Evolutionary conservation across 2,329 filamentous ascomycete species (phyloP).

Genomic region (Pseudofabraea citricarpa): DNA sequence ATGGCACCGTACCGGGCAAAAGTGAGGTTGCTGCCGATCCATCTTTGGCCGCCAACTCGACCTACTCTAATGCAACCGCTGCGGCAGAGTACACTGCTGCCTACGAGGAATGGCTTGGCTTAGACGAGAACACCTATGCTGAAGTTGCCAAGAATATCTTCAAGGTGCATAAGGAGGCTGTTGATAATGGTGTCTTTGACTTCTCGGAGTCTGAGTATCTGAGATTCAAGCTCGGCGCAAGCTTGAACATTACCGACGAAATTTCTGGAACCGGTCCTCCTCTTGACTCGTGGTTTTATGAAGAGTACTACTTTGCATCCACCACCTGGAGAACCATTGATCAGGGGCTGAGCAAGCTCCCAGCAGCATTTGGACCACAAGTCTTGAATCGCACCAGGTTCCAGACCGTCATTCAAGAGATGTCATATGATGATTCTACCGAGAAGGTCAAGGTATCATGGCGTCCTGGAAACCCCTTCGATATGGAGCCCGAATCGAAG

Average conservation of each 20-base stretch:
- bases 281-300: conserved; percentile 38
- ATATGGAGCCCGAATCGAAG: conserved; percentile 4
- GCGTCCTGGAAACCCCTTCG: conserved; percentile 32
- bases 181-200: conserved; percentile 67
- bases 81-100: conserved; percentile 6
- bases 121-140: conserved; percentile 28
- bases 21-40: conserved; percentile 13
- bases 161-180: conserved; percentile 31
- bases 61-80: conserved; percentile 16
- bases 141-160: conserved; percentile 42
- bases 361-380: conserved; percentile 56
- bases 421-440: conserved; percentile 45
- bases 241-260: conserved; percentile 45
- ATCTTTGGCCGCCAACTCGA: conserved; percentile 7
- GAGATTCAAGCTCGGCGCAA: conserved; percentile 60
- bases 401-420: conserved; percentile 50
- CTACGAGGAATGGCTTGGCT: conserved; percentile 8
- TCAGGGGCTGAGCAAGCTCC: conserved; percentile 50
- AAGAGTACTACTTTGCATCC: conserved; percentile 18
- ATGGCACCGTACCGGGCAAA: conserved; percentile 13
- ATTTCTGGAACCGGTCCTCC: conserved; percentile 3
- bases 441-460: conserved; percentile 55
- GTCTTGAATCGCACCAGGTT: conserved; percentile 53
- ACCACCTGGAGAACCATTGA: conserved; percentile 18
- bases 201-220: conserved; percentile 68